Conservation (phyloP, 495 filamentous ascomycete species). For the Aspergillus nidulans region DNA sequence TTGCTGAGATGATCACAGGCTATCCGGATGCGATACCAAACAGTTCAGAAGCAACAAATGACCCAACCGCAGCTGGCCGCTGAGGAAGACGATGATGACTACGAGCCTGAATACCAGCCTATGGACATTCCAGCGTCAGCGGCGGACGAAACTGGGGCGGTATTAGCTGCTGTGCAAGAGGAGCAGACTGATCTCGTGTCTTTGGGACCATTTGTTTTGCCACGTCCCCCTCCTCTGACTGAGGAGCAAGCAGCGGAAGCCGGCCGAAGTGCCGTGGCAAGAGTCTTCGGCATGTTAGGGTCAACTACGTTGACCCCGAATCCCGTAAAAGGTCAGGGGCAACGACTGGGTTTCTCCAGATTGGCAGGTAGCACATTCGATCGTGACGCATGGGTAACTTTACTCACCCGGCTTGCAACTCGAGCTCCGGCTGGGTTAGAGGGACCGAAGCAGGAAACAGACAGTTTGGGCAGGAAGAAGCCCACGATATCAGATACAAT, state of each 20-base stretch:
- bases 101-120: slow-evolving; percentile 77
- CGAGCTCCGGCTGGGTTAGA: slow-evolving; percentile 67
- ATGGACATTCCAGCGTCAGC: slow-evolving; percentile 70
- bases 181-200: slow-evolving; percentile 52
- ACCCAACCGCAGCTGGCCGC: slow-evolving; percentile 39
- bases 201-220: slow-evolving; percentile 69
- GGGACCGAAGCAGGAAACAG: slow-evolving; percentile 29
- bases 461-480: slow-evolving; percentile 15
- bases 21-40: slow-evolving; percentile 46
- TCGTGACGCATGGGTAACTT: slow-evolving; percentile 83
- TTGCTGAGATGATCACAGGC: slow-evolving; percentile 31
- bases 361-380: slow-evolving; percentile 83
- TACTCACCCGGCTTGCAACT: slow-evolving; percentile 82
- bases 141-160: slow-evolving; percentile 63
- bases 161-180: slow-evolving; percentile 49
- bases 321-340: slow-evolving; percentile 39
- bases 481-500: slow-evolving; percentile 59
- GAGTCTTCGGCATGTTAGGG: slow-evolving; percentile 73
- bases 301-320: slow-evolving; percentile 60
- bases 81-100: slow-evolving; percentile 77
- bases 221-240: slow-evolving; percentile 68
- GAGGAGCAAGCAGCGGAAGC: slow-evolving; percentile 62
- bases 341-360: slow-evolving; percentile 64
- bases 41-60: slow-evolving; percentile 39
- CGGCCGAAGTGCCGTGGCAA: slow-evolving; percentile 62